Conservation (phyloP, 1,284 basidiomycete species). For the Megacollybia platyphylla region DNA sequence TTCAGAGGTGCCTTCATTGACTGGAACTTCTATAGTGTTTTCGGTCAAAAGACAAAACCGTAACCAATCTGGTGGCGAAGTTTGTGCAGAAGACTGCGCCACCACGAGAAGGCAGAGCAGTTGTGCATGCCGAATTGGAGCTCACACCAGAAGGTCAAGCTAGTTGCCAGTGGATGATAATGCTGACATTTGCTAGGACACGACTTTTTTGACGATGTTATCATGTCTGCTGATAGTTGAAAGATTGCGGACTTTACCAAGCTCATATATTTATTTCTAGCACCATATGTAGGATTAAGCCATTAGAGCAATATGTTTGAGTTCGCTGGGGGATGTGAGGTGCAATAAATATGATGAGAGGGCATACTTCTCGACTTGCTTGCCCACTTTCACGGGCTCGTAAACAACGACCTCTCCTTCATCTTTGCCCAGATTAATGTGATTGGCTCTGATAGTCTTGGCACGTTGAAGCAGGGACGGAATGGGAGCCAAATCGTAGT, state of each 20-base stretch:
- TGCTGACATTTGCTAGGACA: constrained; percentile 13
- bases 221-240: constrained; percentile 25
- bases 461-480: constrained; percentile 37
- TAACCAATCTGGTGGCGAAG: constrained; percentile 18
- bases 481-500: constrained; percentile 61
- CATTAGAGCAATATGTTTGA: constrained; percentile 76
- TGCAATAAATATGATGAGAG: constrained; percentile 1
- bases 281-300: constrained; percentile 19
- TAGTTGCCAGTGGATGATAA: too few species aligned
- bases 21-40: constrained; percentile 17
- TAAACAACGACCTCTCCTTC: constrained; percentile 39
- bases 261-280: neutral
- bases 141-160: constrained; percentile 15
- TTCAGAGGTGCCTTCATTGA: neutral
- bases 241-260: constrained; percentile 17
- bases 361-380: constrained; percentile 72
- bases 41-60: constrained; percentile 21
- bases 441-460: constrained; percentile 21
- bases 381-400: constrained; percentile 72
- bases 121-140: constrained; percentile 20
- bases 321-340: constrained; percentile 38
- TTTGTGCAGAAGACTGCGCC: constrained; percentile 20
- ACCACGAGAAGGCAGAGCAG: constrained; percentile 18
- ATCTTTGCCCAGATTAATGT: constrained; percentile 23
- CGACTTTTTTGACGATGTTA: constrained; percentile 24